These are phyloP conservation scores for Betula pendula DNA, from an alignment of 306 rosid species.

Conservation along the genomic window DNA sequence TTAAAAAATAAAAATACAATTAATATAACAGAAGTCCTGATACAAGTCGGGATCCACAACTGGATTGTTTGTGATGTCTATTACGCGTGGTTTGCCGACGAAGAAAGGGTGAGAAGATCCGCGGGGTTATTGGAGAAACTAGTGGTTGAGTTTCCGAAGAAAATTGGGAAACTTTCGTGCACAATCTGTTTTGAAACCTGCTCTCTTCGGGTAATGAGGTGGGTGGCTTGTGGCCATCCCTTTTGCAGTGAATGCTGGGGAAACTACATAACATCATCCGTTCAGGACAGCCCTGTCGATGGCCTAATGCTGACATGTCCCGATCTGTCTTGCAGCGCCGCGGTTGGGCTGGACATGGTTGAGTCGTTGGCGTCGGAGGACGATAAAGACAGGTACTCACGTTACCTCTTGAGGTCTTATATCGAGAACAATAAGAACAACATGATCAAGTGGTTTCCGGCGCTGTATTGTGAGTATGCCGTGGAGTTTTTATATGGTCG, in stretches of 20 bases:
- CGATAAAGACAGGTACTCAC: background rate
- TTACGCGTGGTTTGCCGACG: slow-evolving; percentile 15
- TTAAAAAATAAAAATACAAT: no score
- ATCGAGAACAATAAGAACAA: slow-evolving; percentile 28
- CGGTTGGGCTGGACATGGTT: slow-evolving; percentile 19
- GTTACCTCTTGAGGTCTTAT: slow-evolving; percentile 1
- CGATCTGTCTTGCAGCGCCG: background rate
- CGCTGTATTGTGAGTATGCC: slow-evolving; percentile 3
- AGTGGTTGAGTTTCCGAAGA: background rate
- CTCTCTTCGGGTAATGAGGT: background rate
- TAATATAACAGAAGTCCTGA: no score
- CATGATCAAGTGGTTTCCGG: slow-evolving; percentile 28
- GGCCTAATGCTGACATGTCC: slow-evolving; percentile 26
- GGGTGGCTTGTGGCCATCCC: slow-evolving; percentile 22
- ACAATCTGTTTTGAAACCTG: background rate
- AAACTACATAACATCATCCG: background rate
- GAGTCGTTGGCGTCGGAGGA: background rate
- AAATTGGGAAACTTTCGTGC: background rate
- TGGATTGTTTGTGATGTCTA: slow-evolving; percentile 5
- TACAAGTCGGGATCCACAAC: no score
- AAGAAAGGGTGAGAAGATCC: background rate
- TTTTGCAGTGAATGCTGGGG: slow-evolving; percentile 17
- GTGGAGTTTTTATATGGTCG: background rate
- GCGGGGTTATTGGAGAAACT: slow-evolving; percentile 4
- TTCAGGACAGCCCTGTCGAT: background rate